phyloP scores from a whole-genome alignment of 2,329 filamentous ascomycete species.

The Pseudogymnoascus sp. region DNA sequence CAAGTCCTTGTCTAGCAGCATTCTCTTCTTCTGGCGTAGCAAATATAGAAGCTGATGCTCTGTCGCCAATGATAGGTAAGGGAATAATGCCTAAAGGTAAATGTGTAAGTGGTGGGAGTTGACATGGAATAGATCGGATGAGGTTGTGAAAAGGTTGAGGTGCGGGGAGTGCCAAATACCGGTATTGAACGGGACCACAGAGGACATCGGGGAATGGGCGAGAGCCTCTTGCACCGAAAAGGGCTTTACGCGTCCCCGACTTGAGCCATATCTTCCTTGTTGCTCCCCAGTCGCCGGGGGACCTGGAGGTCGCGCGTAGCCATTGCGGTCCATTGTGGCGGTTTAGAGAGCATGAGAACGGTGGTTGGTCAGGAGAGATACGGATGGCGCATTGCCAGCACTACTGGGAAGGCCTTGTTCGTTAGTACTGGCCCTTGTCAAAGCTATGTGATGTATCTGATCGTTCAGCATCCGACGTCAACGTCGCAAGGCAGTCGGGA shows the following conservation, averaged over 20 bases:
- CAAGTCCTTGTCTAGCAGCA: slow-evolving; percentile 44
- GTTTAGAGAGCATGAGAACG: slow-evolving; percentile 1
- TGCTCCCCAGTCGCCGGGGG: neutral
- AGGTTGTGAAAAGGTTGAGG: slow-evolving; percentile 1
- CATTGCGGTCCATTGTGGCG: slow-evolving; percentile 22
- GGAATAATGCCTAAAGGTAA: slow-evolving; percentile 51
- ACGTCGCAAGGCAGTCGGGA: slow-evolving; percentile 3
- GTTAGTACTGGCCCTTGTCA: neutral
- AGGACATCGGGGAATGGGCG: slow-evolving; percentile 74
- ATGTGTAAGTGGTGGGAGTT: slow-evolving; percentile 14
- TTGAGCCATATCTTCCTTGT: neutral
- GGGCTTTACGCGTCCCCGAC: slow-evolving; percentile 30
- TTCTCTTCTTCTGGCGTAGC: slow-evolving; percentile 44
- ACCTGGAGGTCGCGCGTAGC: slow-evolving; percentile 16
- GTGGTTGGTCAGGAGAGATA: neutral
- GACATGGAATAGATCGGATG: slow-evolving; percentile 5
- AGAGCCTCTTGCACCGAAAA: slow-evolving; percentile 67
- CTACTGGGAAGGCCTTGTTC: neutral
- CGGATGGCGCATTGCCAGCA: neutral
- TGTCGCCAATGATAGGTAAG: slow-evolving; percentile 50
- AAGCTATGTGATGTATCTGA: slow-evolving; percentile 2
- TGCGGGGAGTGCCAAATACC: slow-evolving; percentile 38
- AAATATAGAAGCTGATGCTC: slow-evolving; percentile 43
- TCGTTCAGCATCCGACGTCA: neutral
- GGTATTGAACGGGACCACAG: slow-evolving; percentile 68